Evolutionary conservation across 2,329 filamentous ascomycete species (phyloP).

Genomic region (Penicillium sp.): DNA sequence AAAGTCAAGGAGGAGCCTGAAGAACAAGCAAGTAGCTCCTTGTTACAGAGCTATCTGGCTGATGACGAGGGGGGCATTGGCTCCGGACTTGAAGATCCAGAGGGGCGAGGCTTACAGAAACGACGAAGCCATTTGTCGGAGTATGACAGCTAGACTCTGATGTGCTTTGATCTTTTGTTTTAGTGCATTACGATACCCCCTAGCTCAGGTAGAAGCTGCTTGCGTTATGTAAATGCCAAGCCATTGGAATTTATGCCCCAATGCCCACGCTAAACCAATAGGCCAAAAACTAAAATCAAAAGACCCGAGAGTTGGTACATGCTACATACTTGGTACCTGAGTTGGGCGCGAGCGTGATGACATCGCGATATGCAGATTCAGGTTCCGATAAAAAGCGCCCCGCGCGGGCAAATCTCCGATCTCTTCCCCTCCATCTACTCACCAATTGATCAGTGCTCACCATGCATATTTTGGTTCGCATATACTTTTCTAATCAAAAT

Average conservation of each 20-base stretch:
- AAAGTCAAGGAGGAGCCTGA: conserved; percentile 31
- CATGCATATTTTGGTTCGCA: conserved; percentile 56
- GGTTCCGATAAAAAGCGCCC: conserved; percentile 24
- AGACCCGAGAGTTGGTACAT: background rate
- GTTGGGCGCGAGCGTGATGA: background rate
- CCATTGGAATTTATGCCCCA: background rate
- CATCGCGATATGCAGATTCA: background rate
- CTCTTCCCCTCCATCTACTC: conserved; percentile 20
- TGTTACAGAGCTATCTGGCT: conserved; percentile 19
- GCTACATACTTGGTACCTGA: no score
- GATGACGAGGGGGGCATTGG: conserved; percentile 53
- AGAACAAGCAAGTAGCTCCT: background rate
- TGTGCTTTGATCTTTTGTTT: background rate
- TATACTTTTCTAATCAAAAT: background rate
- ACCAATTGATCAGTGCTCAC: conserved; percentile 8
- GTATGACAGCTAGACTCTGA: conserved; percentile 10
- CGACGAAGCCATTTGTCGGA: conserved; percentile 31
- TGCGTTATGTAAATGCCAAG: conserved; percentile 8
- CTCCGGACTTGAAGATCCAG: conserved; percentile 49
- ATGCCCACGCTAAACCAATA: background rate
- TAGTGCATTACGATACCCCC: conserved; percentile 8
- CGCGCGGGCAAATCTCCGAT: conserved; percentile 21
- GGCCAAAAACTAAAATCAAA: background rate
- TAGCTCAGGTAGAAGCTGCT: background rate
- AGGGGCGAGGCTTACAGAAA: conserved; percentile 32